Percentiles rank a stretch among this genome's conserved stretches.
phyloP scores from a whole-genome alignment of 495 filamentous ascomycete species.

The Recurvomyces mirabilis region DNA sequence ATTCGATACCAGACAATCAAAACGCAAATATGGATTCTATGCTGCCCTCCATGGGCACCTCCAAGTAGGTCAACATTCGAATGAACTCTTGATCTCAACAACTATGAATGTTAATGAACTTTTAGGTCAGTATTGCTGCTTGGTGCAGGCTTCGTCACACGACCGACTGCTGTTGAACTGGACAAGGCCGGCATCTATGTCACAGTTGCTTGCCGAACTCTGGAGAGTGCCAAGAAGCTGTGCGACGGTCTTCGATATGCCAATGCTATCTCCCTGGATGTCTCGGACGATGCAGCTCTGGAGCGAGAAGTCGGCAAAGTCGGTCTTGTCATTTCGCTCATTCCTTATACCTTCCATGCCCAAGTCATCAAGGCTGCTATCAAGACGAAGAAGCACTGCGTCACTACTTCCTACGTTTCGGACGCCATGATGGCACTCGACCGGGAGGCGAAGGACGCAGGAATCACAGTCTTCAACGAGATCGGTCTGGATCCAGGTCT shows the following conservation, averaged over 20 bases:
- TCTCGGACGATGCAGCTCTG: slow-evolving; percentile 57
- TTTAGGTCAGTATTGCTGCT: slow-evolving; percentile 23
- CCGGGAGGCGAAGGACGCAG: slow-evolving; percentile 70
- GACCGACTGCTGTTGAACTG: slow-evolving; percentile 20
- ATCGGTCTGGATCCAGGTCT: slow-evolving; percentile 63
- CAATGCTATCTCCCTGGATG: slow-evolving; percentile 70
- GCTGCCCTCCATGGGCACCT: slow-evolving; percentile 6
- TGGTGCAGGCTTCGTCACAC: slow-evolving; percentile 22
- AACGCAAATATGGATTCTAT: slow-evolving; percentile 8
- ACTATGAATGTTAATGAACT: not conserved
- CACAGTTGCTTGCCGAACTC: slow-evolving; percentile 63
- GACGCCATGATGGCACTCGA: slow-evolving; percentile 89
- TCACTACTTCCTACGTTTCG: slow-evolving; percentile 90
- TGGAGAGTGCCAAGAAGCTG: slow-evolving; percentile 64
- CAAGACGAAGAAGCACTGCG: slow-evolving; percentile 83
- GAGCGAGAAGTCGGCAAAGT: slow-evolving; percentile 67
- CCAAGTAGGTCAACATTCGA: slow-evolving; percentile 5
- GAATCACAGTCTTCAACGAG: slow-evolving; percentile 97
- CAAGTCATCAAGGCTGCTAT: slow-evolving; percentile 91
- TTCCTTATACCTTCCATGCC: slow-evolving; percentile 89
- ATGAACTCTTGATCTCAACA: too few relatives aligned
- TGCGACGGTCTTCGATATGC: slow-evolving; percentile 58
- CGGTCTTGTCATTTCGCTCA: slow-evolving; percentile 55
- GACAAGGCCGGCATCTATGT: slow-evolving; percentile 20
- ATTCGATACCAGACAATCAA: too few relatives aligned